A percentile compares a stretch with the other conserved stretches of the same genome.
Evolutionary conservation across 768 basidiomycete genomes (phyloP).

Genomic region (Amanita rubescens): DNA sequence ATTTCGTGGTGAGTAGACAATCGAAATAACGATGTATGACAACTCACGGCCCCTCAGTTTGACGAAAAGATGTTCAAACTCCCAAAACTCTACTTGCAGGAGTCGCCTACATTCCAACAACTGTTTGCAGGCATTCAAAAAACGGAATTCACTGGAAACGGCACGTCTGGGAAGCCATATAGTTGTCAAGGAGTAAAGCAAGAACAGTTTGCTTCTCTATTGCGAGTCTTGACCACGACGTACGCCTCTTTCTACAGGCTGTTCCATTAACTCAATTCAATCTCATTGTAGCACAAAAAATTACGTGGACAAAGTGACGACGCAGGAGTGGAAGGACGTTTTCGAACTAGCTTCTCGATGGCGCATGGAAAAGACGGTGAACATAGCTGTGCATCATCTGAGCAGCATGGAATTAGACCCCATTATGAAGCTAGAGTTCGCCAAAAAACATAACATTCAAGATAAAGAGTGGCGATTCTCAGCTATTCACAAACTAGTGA

Average conservation of each 20-base stretch:
- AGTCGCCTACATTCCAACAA: background rate
- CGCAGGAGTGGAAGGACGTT: constrained; percentile 11
- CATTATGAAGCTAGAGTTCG: constrained; percentile 24
- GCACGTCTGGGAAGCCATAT: background rate
- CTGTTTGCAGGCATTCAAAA: background rate
- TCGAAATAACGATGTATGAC: background rate
- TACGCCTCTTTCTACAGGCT: background rate
- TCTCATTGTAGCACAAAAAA: background rate
- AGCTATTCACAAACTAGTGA: constrained; percentile 21
- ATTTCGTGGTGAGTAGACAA: background rate
- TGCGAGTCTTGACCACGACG: background rate
- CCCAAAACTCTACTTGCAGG: background rate
- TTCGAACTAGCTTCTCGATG: constrained; percentile 12
- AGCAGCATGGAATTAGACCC: constrained; percentile 9
- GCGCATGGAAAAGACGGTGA: constrained; percentile 16
- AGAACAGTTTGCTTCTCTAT: background rate
- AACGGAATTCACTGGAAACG: background rate
- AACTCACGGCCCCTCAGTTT: background rate
- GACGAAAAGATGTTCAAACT: constrained; percentile 1
- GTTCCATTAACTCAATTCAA: background rate
- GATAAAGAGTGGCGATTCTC: constrained; percentile 23
- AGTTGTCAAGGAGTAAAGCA: background rate
- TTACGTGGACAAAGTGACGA: background rate
- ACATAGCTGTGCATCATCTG: constrained; percentile 21
- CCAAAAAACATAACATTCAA: constrained; percentile 21